phyloP scores from a whole-genome alignment of 2,329 filamentous ascomycete genomes.

The Talaromyces rugulosus region DNA sequence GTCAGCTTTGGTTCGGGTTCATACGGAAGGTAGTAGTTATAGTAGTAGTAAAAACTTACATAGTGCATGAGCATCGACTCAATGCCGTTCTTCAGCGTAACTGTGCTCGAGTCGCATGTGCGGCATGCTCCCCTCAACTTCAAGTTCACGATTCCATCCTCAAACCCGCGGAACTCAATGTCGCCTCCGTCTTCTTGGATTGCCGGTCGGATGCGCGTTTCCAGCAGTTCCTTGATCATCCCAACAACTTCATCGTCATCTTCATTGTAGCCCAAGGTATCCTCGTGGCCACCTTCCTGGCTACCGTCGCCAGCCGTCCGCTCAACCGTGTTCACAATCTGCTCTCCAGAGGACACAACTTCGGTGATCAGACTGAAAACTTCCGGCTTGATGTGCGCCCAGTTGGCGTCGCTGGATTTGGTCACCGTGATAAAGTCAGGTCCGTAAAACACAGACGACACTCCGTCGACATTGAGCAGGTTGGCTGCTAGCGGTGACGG shows the following conservation, averaged over 20 bases:
- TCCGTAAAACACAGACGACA: constrained; percentile 93
- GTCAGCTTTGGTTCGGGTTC: background rate
- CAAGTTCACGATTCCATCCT: constrained; percentile 75
- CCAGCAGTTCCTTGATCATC: constrained; percentile 97
- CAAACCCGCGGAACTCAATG: constrained; percentile 90
- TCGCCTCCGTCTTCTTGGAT: constrained; percentile 98
- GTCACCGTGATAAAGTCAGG: constrained; percentile 95
- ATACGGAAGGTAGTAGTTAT: background rate
- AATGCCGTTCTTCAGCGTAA: constrained; percentile 95
- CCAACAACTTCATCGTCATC: constrained; percentile 90
- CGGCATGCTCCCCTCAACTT: constrained; percentile 90
- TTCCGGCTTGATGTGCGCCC: constrained; percentile 93
- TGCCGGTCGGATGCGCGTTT: constrained; percentile 88
- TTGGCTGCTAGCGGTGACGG: constrained; percentile 87
- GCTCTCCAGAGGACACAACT: constrained; percentile 76
- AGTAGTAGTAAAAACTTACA: constrained; percentile 50
- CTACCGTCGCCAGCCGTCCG: constrained; percentile 51
- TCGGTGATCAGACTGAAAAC: constrained; percentile 94
- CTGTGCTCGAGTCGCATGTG: constrained; percentile 94
- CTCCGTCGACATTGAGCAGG: constrained; percentile 88
- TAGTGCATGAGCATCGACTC: constrained; percentile 98
- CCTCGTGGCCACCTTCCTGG: constrained; percentile 50
- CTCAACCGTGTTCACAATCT: constrained; percentile 69
- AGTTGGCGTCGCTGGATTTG: constrained; percentile 81
- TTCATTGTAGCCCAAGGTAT: constrained; percentile 78